A percentile compares a stretch with the other conserved stretches of the same genome.
phyloP scores from a whole-genome alignment of 2,329 filamentous ascomycete species.

The Aspergillus calidoustus region DNA sequence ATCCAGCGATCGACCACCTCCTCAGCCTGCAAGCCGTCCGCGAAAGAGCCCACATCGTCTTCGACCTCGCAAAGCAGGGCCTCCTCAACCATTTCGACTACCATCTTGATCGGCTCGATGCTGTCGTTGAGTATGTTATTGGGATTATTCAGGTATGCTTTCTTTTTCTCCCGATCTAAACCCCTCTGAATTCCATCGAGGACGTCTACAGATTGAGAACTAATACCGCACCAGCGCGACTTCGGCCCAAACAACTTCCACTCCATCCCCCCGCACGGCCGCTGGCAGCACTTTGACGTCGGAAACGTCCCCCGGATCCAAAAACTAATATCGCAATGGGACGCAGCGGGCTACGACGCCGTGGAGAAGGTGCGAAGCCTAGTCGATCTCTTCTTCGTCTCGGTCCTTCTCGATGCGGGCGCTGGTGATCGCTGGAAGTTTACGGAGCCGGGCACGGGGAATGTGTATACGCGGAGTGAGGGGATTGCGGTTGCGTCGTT shows the following conservation, averaged over 20 bases:
- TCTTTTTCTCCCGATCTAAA: neutral
- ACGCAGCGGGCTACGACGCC: constrained; percentile 46
- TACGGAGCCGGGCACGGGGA: constrained; percentile 42
- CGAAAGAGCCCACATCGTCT: constrained; percentile 30
- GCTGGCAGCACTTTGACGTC: constrained; percentile 68
- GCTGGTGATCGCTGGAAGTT: constrained; percentile 57
- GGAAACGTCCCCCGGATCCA: constrained; percentile 57
- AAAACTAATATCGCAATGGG: constrained; percentile 53
- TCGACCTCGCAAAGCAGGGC: constrained; percentile 44
- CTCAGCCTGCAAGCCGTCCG: constrained; percentile 37
- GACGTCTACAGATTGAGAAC: neutral
- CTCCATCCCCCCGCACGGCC: constrained; percentile 59
- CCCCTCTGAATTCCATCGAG: neutral
- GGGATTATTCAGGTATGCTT: constrained; percentile 48
- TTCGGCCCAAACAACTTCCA: constrained; percentile 55
- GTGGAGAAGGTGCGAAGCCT: constrained; percentile 58
- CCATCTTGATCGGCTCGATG: constrained; percentile 42
- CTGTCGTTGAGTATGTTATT: constrained; percentile 50
- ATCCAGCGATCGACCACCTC: constrained; percentile 31
- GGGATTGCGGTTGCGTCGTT: constrained; percentile 58
- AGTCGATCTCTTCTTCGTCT: constrained; percentile 66
- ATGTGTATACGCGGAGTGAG: constrained; percentile 50
- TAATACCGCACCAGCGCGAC: constrained; percentile 47
- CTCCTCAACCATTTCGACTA: constrained; percentile 51
- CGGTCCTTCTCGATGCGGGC: constrained; percentile 62